Evolutionary conservation across 306 rosid species (phyloP), one percentile per base, ranked within the genome.

Genomic region (Gastrolobium villosum): DNA sequence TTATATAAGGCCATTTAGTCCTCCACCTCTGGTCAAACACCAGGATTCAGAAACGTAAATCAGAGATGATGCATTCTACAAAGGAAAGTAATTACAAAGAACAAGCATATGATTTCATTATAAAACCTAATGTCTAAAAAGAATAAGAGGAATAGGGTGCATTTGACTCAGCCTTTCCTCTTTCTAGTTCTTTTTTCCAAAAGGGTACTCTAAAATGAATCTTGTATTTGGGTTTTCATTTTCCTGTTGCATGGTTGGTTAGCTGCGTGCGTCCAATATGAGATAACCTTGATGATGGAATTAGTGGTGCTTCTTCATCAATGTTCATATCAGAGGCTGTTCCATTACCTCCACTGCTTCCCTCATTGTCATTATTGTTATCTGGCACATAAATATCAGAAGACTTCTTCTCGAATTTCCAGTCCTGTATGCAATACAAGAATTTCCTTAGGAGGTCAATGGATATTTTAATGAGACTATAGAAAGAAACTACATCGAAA

Each of bases 361-460:
- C 86, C 4, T 82, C 79, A 55, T 65, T 60, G 75, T 74, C 86
- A 75, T 44, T 35, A 28, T 43, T 73, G 77, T 67, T 84, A 54
- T 70, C 86, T 0, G 93, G 96, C 46, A 75, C 64, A 70, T 64
- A 90, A 15, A 88, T 78, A 84, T 90, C 88, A 2, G 97, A 92
- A 6, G 89, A 90, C 78, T 84, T 92, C 90, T 92, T 92, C 87
- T 92, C 97, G 8, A 87, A 72, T 87, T 92, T 92, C 97, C 96
- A 92, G 34, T 90, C 97, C 97, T 92, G 87, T 44, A 84, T 80
- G 20, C 46, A 74, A 59, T 30, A 77, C 11, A 59, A 6, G 53
- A 60, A 43, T 44, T 63, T 30, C 31, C 7, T 7, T 2, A 60
- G 14, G 50, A 3, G 15, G 14, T 60, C 63, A 13, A 13, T 35